Percentiles rank a stretch among this genome's conserved stretches.
These are phyloP conservation scores for Schoenoplectus triqueter DNA, from an alignment of 202 grass and related monocot genomes.

Conservation along the genomic window DNA sequence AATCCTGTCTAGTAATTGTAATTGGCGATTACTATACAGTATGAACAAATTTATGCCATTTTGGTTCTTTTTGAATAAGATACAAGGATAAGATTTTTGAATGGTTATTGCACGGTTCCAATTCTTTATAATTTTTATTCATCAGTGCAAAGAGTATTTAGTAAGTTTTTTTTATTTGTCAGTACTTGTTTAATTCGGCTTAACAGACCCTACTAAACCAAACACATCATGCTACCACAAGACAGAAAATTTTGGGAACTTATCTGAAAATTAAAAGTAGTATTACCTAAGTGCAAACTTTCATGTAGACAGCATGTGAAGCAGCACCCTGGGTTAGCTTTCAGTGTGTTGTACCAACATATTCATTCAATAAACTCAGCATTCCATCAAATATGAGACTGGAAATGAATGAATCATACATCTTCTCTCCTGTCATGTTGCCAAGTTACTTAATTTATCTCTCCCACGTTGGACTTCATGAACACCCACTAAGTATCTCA, in stretches of 20 bases:
- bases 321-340: not conserved
- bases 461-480: not conserved
- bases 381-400: not conserved
- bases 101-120: no score
- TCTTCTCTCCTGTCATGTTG: not conserved
- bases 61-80: no score
- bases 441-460: not conserved
- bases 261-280: conserved; percentile 3
- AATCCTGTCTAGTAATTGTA: not conserved
- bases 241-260: not conserved
- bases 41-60: not conserved
- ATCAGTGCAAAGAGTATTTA: no score
- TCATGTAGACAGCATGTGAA: not conserved
- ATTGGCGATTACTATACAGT: no score
- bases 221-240: not conserved
- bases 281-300: not conserved
- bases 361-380: not conserved
- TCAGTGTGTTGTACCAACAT: not conserved
- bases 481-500: not conserved
- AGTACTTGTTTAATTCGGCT: not conserved
- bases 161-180: not conserved
- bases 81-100: no score
- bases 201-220: not conserved
- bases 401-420: not conserved
- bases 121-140: no score